A percentile compares a stretch with the other conserved stretches of the same genome.
These are phyloP conservation scores for Astragalus membranaceus DNA, from an alignment of 306 rosid species.

Conservation along the genomic window DNA sequence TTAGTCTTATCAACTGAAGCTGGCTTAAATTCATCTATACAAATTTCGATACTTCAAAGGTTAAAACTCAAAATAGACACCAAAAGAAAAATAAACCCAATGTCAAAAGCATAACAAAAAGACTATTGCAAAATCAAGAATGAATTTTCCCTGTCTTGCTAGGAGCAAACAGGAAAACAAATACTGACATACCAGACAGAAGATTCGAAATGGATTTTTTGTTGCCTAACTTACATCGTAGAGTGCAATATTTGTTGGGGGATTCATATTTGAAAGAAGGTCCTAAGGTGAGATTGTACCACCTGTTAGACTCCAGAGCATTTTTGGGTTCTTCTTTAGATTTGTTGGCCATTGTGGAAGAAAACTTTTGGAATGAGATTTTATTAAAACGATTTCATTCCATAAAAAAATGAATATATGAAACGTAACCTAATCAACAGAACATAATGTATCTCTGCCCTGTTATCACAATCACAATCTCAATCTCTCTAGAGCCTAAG, in stretches of 20 bases:
- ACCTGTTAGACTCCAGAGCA: conserved; percentile 68
- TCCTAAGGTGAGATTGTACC: conserved; percentile 83
- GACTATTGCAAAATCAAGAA: not conserved
- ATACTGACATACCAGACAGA: not conserved
- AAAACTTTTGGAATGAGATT: not conserved
- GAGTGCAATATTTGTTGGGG: conserved; percentile 76
- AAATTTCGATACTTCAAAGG: conserved; percentile 8
- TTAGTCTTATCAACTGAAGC: conserved; percentile 83
- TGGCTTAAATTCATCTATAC: conserved; percentile 83
- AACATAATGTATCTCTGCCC: not conserved
- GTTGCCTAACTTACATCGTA: conserved; percentile 57
- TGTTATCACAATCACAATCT: not conserved
- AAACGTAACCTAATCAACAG: not conserved
- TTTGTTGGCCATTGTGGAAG: conserved; percentile 53
- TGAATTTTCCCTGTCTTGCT: not conserved
- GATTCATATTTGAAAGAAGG: conserved; percentile 79
- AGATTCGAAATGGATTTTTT: not conserved
- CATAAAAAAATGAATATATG: not conserved
- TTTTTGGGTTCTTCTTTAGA: conserved; percentile 81
- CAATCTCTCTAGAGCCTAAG: not conserved
- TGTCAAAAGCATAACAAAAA: not conserved
- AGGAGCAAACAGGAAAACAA: conserved; percentile 7
- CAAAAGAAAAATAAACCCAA: not conserved
- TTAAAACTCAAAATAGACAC: not conserved
- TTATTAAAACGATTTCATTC: not conserved